Evolutionary conservation across 148 eudicot species (phyloP), one percentile per base, ranked within the genome.

Genomic region (Vaccinium myrtillus): DNA sequence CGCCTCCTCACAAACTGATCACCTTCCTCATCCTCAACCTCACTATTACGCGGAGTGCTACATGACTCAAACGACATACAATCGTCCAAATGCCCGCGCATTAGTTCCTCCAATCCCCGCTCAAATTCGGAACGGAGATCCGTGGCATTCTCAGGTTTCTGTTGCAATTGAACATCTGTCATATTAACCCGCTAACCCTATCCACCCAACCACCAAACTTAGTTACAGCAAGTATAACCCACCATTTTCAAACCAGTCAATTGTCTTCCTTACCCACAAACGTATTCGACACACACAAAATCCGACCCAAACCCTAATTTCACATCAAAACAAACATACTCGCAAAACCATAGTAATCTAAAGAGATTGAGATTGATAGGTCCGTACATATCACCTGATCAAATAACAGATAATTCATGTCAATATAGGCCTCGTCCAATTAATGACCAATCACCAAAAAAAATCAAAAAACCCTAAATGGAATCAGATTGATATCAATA

Each of bases 31-130:
- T 92, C 98, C 65, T 93, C 99, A 7, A 93, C 96, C 87, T 91
- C 96, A 0, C 95, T 90, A 75, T 86, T 90, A 9, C 92, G 91
- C 1, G 93, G 87, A 18, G 99, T 90, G 88, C 99, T 94, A 84
- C 98, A 97, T 3, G 99, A 95, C 4, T 92, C 88, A 87, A 88
- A 97, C 5, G 99, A 93, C 92, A 95, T 91, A 88, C 95, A 95
- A 69, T 93, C 96, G 81, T 93, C 98, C 84, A 94, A 89, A 77
- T 89, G 95, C 69, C 98, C 97, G 55, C 91, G 88, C 98, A 96
- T 92, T 9, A 94, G 70, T 85, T 92, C 94, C 90, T 95, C 96
- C 81, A 94, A 86, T 9, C 98, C 98, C 77, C 94, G 87, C 92
- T 95, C 98, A 19, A 94, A 94, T 48, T 94, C 95, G 11, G 90